Evolutionary conservation across 495 filamentous ascomycete species (phyloP).

Genomic region (Achaetomiella virescens): DNA sequence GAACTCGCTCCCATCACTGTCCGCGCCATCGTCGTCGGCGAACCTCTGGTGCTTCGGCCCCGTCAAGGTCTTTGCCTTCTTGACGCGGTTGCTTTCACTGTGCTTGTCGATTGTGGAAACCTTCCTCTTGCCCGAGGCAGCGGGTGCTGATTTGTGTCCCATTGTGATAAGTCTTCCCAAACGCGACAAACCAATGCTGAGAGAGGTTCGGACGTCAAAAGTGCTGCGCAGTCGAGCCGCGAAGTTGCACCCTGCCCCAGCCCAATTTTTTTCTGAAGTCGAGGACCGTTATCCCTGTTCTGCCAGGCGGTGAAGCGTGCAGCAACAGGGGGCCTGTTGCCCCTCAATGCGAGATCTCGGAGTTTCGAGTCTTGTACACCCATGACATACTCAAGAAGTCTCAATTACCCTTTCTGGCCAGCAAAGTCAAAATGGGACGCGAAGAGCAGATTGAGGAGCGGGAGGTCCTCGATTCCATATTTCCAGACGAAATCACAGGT

Average conservation of each 20-base stretch:
- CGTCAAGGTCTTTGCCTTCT: constrained; percentile 42
- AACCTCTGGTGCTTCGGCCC: constrained; percentile 26
- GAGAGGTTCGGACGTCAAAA: neutral
- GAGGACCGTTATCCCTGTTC: constrained; percentile 16
- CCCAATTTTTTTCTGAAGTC: constrained; percentile 20
- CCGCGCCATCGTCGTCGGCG: constrained; percentile 22
- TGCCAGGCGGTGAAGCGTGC: constrained; percentile 39
- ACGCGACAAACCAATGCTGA: neutral
- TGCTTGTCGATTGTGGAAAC: constrained; percentile 32
- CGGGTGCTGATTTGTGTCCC: constrained; percentile 23
- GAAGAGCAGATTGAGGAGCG: constrained; percentile 95
- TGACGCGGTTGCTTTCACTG: constrained; percentile 24
- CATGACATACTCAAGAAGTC: neutral
- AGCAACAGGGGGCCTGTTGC: constrained; percentile 2
- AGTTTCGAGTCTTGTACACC: neutral
- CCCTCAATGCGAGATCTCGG: constrained; percentile 3
- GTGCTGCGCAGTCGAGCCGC: neutral
- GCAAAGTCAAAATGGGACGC: constrained; percentile 60
- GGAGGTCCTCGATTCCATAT: constrained; percentile 96
- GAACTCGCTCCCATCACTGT: constrained; percentile 31
- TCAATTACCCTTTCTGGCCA: neutral
- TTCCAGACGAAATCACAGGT: constrained; percentile 96
- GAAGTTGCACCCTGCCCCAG: neutral
- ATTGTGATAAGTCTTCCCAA: constrained; percentile 1
- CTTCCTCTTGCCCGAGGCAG: constrained; percentile 37